phyloP scores from a whole-genome alignment of 257 asterid genomes.

The Solanum tarijense region DNA sequence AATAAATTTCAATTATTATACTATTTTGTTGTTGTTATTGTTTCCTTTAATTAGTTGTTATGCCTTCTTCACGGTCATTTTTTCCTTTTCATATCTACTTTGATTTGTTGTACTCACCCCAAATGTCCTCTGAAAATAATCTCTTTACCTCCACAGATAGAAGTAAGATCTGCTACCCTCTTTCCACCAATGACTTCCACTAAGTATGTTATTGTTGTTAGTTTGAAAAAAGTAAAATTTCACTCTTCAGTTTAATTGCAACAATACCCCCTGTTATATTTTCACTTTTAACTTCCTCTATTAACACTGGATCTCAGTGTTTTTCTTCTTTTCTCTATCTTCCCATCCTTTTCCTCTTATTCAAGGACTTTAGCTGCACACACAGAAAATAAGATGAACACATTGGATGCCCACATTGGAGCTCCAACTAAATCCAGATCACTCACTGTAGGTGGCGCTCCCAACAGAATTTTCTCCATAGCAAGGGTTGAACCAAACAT shows the following conservation, averaged over 20 bases:
- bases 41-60: not conserved
- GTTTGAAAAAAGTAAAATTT: not conserved
- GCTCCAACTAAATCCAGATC: not conserved
- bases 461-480: no score
- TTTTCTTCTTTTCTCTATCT: not conserved
- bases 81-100: not conserved
- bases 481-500: not conserved
- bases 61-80: not conserved
- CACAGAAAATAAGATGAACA: not conserved
- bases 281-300: not conserved
- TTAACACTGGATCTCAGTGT: not conserved
- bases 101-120: not conserved
- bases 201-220: not conserved
- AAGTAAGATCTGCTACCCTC: not conserved
- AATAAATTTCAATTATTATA: not conserved
- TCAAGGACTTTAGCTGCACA: not conserved
- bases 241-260: not conserved
- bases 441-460: not conserved
- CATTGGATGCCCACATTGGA: not conserved
- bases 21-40: not conserved
- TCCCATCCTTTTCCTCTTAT: not conserved
- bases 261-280: not conserved
- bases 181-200: not conserved
- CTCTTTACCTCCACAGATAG: not conserved
- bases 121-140: not conserved